A percentile compares a stretch with the other conserved stretches of the same genome.
These are phyloP conservation scores for Sclerotinia subarctica DNA, from an alignment of 2,329 filamentous ascomycete genomes.

Conservation along the genomic window DNA sequence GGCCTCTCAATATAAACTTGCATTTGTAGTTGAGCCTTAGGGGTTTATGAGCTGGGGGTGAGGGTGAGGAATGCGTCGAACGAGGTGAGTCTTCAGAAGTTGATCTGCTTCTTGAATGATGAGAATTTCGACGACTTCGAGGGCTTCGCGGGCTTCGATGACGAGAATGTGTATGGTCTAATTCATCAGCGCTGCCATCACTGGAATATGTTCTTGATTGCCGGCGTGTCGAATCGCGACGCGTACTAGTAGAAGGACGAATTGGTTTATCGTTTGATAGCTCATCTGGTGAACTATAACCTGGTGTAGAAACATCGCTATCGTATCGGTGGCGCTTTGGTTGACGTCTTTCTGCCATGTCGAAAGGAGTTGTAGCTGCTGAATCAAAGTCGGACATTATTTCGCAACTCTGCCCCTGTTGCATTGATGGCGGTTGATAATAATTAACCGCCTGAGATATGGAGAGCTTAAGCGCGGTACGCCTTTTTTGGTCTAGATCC, in stretches of 20 bases:
- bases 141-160: conserved; percentile 18
- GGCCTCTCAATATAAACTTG: conserved; percentile 70
- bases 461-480: not conserved
- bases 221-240: conserved; percentile 28
- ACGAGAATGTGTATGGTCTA: conserved; percentile 33
- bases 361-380: conserved; percentile 24
- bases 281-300: conserved; percentile 49
- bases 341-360: conserved; percentile 27
- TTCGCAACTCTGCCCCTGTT: conserved; percentile 9
- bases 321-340: conserved; percentile 38
- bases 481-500: not conserved
- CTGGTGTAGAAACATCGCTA: conserved; percentile 42
- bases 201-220: conserved; percentile 31
- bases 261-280: conserved; percentile 37
- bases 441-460: not conserved
- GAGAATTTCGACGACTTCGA: conserved; percentile 11
- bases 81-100: conserved; percentile 28
- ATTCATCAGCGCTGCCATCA: conserved; percentile 34
- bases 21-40: conserved; percentile 46
- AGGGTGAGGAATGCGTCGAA: conserved; percentile 32
- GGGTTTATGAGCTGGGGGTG: conserved; percentile 30
- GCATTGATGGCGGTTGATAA: conserved; percentile 4
- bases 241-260: conserved; percentile 34
- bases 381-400: conserved; percentile 34
- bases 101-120: conserved; percentile 28